Base-by-base conservation (phyloP, 1,139 yeast genomes). In the Magnusiomyces suaveolens region DNA sequence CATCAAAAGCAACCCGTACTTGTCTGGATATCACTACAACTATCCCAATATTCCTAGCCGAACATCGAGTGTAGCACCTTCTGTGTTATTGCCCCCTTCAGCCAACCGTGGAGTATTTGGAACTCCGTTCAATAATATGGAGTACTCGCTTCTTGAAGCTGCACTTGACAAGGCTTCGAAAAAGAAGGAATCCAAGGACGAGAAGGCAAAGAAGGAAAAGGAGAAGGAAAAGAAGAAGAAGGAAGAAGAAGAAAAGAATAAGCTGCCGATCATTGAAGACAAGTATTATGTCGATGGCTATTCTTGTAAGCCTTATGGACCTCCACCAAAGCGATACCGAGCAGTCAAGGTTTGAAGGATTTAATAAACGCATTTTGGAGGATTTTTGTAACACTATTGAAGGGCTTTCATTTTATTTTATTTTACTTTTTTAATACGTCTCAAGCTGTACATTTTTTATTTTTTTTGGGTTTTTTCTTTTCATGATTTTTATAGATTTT, bases 231-330 rank as follows among this genome's bases (percentile, higher is more conserved):
- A n/a, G 38, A 16, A 8, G 4, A 16, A 14, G 10, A 32, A 10
- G 32, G 3, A 20, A 10, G 18, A 33, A 3, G 26, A 20, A 3
- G 32, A 24, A 24, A 16, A 21, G 23, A 8, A 41, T 8, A 10
- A 41, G 44, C 24, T 3, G 38, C 48, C 38, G 2, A 21, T 24
- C 23, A 48, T 24, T 48, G 20, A 23, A 16, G 33, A 38, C 20
- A 24, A 23, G 14, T 50, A 32, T 24, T 65, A 63, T 51, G 61
- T 57, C 21, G 68, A 65, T 53, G 62, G 61, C 4, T 61, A 57
- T 52, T 57, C 67, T 20, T 63, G 65, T 56, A 65, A 65, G 54
- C 68, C 68, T 3, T 65, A 65, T 53, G 68, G 68, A 2, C 63
- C 67, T 6, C 68, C 68, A 33, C 68, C 68, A 14, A 58, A 60